phyloP scores from a whole-genome alignment of 257 asterid genomes.

The Rubia yunnanensis region DNA sequence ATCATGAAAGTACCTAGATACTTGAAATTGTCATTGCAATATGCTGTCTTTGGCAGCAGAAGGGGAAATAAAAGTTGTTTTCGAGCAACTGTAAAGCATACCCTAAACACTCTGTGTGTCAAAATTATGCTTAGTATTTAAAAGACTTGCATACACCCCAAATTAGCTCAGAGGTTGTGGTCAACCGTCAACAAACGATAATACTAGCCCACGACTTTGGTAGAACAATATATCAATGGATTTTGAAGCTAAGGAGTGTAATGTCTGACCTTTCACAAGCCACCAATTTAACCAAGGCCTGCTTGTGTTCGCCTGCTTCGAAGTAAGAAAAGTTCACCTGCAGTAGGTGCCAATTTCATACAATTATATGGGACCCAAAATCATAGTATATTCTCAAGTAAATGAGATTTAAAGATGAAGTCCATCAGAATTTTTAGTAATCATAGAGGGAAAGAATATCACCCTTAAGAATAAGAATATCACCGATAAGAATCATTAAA shows the following conservation, averaged over 20 bases:
- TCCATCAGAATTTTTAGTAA: neutral
- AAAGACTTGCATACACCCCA: neutral
- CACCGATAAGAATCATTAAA: neutral
- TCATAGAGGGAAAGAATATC: neutral
- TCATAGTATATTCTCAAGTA: neutral
- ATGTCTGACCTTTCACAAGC: constrained; percentile 66
- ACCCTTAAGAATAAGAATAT: neutral
- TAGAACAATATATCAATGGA: neutral
- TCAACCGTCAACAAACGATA: neutral
- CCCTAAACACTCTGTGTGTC: neutral
- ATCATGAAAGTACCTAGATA: too few species aligned
- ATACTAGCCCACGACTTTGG: neutral
- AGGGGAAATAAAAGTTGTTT: neutral
- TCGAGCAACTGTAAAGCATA: neutral
- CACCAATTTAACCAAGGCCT: constrained; percentile 90
- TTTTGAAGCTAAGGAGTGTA: neutral
- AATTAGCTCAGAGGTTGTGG: too few species aligned
- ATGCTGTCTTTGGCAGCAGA: neutral
- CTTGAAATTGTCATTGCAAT: too few species aligned
- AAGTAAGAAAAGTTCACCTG: constrained; percentile 86
- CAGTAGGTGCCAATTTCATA: constrained; percentile 11
- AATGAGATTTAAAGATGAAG: neutral
- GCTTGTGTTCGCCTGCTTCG: constrained; percentile 98
- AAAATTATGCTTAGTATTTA: neutral
- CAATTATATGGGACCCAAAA: neutral